Percentiles rank a stretch among this genome's conserved stretches.
Evolutionary conservation across 257 asterid genomes (phyloP).

Genomic region (Leptodermis oblonga): DNA sequence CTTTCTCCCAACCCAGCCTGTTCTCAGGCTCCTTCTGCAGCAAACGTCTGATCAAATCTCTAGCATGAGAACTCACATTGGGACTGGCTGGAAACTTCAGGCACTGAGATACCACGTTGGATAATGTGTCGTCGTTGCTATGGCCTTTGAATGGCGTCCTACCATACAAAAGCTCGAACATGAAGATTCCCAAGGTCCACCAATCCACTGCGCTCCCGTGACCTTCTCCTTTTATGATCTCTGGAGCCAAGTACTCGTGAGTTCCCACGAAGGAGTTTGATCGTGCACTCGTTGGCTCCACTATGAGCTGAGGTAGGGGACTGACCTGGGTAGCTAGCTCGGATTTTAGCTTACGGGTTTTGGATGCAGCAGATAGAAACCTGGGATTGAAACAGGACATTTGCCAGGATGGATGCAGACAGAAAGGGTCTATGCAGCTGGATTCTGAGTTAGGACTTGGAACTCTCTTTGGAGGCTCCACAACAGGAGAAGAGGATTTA

Average conservation of each 20-base stretch:
- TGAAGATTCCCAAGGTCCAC: conserved; percentile 83
- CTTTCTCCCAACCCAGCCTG: conserved; percentile 63
- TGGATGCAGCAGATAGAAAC: conserved; percentile 49
- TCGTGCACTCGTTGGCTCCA: conserved; percentile 71
- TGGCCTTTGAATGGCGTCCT: conserved; percentile 73
- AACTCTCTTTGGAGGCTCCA: conserved; percentile 42
- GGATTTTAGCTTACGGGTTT: conserved; percentile 51
- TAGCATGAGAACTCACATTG: conserved; percentile 48
- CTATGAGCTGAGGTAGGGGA: conserved; percentile 74
- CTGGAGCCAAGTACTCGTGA: conserved; percentile 91
- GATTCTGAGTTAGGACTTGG: conserved; percentile 48
- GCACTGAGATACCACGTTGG: conserved; percentile 59
- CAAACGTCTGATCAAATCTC: conserved; percentile 58
- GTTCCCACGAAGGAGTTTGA: conserved; percentile 91
- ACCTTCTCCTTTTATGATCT: conserved; percentile 82
- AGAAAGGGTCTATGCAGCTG: conserved; percentile 77
- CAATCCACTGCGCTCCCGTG: conserved; percentile 92
- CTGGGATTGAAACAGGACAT: conserved; percentile 71
- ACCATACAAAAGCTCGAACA: conserved; percentile 75
- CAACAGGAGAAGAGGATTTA: conserved; percentile 40
- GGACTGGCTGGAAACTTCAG: conserved; percentile 66
- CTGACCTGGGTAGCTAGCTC: conserved; percentile 48
- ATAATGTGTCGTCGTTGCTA: conserved; percentile 60
- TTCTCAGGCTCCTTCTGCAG: conserved; percentile 67
- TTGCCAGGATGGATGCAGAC: conserved; percentile 79